Evolutionary conservation across 805 yeast genomes (phyloP).

Genomic region (Nakazawaea sp.): DNA sequence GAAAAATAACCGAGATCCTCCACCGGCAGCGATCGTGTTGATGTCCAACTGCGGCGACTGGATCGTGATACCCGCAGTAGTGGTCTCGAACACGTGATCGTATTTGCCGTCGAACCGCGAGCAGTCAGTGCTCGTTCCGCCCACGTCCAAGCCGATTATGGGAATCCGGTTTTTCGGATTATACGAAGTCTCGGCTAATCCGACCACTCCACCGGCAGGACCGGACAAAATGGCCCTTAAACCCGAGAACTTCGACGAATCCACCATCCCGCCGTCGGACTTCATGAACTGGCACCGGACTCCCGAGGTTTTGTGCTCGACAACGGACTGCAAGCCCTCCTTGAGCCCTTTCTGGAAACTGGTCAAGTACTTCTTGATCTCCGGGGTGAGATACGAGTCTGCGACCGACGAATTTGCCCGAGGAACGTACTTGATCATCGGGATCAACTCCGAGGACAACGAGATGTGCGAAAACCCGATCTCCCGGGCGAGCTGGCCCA

Average conservation of each 20-base stretch:
- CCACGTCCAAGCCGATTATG: conserved; percentile 81
- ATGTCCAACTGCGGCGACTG: conserved; percentile 83
- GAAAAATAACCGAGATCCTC: conserved; percentile 65
- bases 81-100: conserved; percentile 77
- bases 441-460: conserved; percentile 60
- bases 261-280: conserved; percentile 92
- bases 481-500: conserved; percentile 53
- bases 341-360: conserved; percentile 58
- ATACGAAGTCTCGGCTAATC: conserved; percentile 79
- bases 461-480: conserved; percentile 68
- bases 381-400: conserved; percentile 81
- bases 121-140: conserved; percentile 87
- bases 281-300: conserved; percentile 82
- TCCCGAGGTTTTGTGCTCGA: conserved; percentile 29
- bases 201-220: conserved; percentile 98
- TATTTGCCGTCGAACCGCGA: conserved; percentile 63
- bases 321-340: conserved; percentile 35
- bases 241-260: conserved; percentile 80
- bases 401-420: conserved; percentile 75
- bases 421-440: conserved; percentile 72
- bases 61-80: conserved; percentile 76
- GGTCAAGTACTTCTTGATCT: conserved; percentile 54
- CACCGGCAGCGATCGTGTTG: conserved; percentile 82
- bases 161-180: conserved; percentile 48
- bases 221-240: conserved; percentile 86